A percentile compares a stretch with the other conserved stretches of the same genome.
phyloP scores from a whole-genome alignment of 2,329 filamentous ascomycete species.

The Westerdykella ornata region DNA sequence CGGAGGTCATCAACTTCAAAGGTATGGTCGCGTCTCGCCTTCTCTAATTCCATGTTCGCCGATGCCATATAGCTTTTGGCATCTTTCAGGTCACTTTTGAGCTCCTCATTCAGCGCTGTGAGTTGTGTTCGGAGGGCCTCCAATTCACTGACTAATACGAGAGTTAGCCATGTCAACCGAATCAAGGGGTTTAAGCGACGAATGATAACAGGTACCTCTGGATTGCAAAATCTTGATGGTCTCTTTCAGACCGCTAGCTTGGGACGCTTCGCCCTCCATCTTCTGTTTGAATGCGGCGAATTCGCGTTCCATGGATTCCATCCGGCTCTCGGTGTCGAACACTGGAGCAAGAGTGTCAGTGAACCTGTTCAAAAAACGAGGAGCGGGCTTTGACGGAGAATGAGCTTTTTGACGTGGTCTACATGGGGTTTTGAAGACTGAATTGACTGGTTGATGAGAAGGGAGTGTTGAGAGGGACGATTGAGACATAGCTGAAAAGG shows the following conservation, averaged over 20 bases:
- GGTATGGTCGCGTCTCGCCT: slow-evolving; percentile 47
- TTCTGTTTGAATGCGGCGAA: slow-evolving; percentile 66
- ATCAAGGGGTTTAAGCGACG: not conserved
- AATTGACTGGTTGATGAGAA: slow-evolving; percentile 7
- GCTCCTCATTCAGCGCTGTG: slow-evolving; percentile 46
- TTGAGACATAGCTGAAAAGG: slow-evolving; percentile 18
- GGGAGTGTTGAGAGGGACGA: slow-evolving; percentile 11
- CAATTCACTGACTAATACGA: slow-evolving; percentile 48
- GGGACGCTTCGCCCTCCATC: slow-evolving; percentile 61
- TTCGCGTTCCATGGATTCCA: slow-evolving; percentile 68
- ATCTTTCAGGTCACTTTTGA: slow-evolving; percentile 64
- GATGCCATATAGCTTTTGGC: slow-evolving; percentile 48
- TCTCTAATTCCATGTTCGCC: slow-evolving; percentile 46
- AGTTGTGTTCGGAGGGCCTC: slow-evolving; percentile 49
- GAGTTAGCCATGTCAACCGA: slow-evolving; percentile 7
- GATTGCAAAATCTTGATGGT: slow-evolving; percentile 66
- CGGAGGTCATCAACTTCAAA: slow-evolving; percentile 48
- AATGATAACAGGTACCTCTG: slow-evolving; percentile 52
- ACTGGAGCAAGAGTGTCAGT: slow-evolving; percentile 65
- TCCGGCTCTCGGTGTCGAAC: slow-evolving; percentile 71
- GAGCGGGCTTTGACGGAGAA: slow-evolving; percentile 33
- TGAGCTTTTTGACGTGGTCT: not conserved
- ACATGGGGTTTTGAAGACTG: not conserved
- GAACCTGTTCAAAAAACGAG: slow-evolving; percentile 61
- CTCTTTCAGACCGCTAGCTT: slow-evolving; percentile 65